phyloP scores from a whole-genome alignment of 2,329 filamentous ascomycete genomes.

The Xylaria sp. region DNA sequence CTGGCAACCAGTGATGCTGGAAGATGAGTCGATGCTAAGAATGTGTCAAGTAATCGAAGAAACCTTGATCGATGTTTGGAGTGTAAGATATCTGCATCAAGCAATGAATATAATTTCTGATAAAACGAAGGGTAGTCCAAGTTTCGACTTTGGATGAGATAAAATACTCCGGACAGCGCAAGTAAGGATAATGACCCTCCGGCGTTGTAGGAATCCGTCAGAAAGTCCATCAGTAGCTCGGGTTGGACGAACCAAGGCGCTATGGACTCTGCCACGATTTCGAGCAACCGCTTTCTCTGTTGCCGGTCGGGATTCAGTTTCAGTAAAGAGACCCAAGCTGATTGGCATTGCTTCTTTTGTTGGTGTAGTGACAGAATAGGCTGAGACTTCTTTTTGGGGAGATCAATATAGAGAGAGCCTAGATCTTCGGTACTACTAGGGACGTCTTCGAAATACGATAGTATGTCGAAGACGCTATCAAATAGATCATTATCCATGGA shows the following conservation, averaged over 20 bases:
- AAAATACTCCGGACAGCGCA: conserved; percentile 92
- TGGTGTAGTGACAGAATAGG: conserved; percentile 71
- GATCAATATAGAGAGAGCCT: conserved; percentile 73
- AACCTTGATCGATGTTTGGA: conserved; percentile 94
- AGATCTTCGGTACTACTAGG: conserved; percentile 75
- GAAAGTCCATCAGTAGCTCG: conserved; percentile 92
- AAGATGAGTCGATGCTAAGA: conserved; percentile 90
- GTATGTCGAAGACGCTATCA: conserved; percentile 68
- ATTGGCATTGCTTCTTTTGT: conserved; percentile 84
- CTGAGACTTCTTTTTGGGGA: conserved; percentile 75
- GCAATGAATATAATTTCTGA: conserved; percentile 88
- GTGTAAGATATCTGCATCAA: conserved; percentile 87
- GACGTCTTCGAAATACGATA: conserved; percentile 75
- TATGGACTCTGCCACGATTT: conserved; percentile 79
- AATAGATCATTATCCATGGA: conserved; percentile 55
- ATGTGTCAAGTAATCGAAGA: conserved; percentile 90
- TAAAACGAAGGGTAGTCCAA: conserved; percentile 97
- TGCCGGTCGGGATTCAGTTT: conserved; percentile 72
- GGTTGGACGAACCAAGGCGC: conserved; percentile 90
- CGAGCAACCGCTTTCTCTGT: conserved; percentile 82
- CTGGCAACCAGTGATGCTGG: conserved; percentile 91
- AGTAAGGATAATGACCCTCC: conserved; percentile 89
- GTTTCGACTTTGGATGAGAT: conserved; percentile 92
- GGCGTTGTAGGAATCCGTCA: conserved; percentile 91
- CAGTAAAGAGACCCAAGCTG: conserved; percentile 86